phyloP scores from a whole-genome alignment of 2,329 filamentous ascomycete species.

The Didymella arachidicola region DNA sequence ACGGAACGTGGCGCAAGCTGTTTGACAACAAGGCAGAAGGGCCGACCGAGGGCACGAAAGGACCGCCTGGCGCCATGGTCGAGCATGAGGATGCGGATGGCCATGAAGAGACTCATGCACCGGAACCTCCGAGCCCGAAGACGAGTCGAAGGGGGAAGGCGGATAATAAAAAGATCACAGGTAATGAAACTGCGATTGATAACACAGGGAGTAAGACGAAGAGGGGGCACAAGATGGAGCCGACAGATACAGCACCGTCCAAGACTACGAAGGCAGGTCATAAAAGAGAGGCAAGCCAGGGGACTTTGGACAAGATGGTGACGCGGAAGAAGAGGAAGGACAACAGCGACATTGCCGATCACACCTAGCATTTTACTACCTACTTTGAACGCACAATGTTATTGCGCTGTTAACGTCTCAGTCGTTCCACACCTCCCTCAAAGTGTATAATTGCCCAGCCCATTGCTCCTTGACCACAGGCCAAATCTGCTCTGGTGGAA shows the following conservation, averaged over 20 bases:
- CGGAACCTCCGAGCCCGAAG: conserved; percentile 22
- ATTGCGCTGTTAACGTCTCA: not conserved
- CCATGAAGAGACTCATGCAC: conserved; percentile 22
- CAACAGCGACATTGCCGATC: conserved; percentile 26
- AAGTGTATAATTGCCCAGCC: conserved; percentile 47
- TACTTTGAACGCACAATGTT: not conserved
- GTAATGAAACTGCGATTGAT: conserved; percentile 56
- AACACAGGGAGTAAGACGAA: conserved; percentile 43
- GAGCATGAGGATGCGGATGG: conserved; percentile 33
- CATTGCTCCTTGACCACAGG: conserved; percentile 57
- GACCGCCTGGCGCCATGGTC: conserved; percentile 52
- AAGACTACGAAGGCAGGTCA: conserved; percentile 59
- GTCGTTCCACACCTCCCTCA: conserved; percentile 30
- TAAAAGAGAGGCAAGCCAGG: conserved; percentile 63
- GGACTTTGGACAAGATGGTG: conserved; percentile 50
- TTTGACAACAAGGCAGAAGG: conserved; percentile 59
- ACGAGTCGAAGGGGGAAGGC: conserved; percentile 53
- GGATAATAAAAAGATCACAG: conserved; percentile 66
- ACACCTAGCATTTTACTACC: conserved; percentile 10
- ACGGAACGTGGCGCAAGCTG: conserved; percentile 65
- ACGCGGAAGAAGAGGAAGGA: conserved; percentile 44
- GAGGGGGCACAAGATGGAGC: conserved; percentile 59
- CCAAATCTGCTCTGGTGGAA: conserved; percentile 57
- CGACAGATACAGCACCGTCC: conserved; percentile 13
- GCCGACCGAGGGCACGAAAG: conserved; percentile 52